Percentiles rank a stretch among this genome's conserved stretches.
Conservation (phyloP, 306 rosid species). For the Mucuna pruriens region DNA sequence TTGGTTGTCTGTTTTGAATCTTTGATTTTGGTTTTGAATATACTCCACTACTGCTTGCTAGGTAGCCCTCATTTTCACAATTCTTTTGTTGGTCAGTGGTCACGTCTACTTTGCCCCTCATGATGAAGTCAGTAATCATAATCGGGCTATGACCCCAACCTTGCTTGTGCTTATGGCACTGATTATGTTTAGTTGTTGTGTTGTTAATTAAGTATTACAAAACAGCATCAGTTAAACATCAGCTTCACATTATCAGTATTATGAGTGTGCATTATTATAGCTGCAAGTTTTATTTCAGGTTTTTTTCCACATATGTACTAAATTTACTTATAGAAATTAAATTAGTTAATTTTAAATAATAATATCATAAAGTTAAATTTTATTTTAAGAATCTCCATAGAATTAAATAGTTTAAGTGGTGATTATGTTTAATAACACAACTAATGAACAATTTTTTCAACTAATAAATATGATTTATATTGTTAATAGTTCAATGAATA, state of each 20-base stretch:
- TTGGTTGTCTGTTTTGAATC: conserved; percentile 25
- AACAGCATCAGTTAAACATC: not conserved
- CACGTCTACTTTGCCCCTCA: not conserved
- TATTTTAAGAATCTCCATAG: too few relatives aligned
- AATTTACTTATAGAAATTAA: too few relatives aligned
- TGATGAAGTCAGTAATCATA: conserved; percentile 1
- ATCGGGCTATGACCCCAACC: conserved; percentile 14
- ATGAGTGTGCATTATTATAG: conserved; percentile 10
- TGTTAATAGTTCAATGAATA: too few relatives aligned
- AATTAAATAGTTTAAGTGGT: too few relatives aligned
- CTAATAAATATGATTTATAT: too few relatives aligned
- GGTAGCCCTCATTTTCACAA: conserved; percentile 22
- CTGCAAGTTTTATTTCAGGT: conserved; percentile 6
- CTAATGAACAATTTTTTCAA: too few relatives aligned
- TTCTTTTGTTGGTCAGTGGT: conserved; percentile 22
- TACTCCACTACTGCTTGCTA: not conserved
- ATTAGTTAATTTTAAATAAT: too few relatives aligned
- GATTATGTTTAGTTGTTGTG: conserved; percentile 19
- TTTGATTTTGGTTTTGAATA: conserved; percentile 9
- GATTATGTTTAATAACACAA: too few relatives aligned
- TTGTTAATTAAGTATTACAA: not conserved
- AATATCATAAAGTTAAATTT: too few relatives aligned
- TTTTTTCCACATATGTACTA: too few relatives aligned
- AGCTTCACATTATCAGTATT: not conserved
- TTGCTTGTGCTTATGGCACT: conserved; percentile 26